Conservation (phyloP, 2,329 filamentous ascomycete species). For the Stachybotrys chartarum region DNA sequence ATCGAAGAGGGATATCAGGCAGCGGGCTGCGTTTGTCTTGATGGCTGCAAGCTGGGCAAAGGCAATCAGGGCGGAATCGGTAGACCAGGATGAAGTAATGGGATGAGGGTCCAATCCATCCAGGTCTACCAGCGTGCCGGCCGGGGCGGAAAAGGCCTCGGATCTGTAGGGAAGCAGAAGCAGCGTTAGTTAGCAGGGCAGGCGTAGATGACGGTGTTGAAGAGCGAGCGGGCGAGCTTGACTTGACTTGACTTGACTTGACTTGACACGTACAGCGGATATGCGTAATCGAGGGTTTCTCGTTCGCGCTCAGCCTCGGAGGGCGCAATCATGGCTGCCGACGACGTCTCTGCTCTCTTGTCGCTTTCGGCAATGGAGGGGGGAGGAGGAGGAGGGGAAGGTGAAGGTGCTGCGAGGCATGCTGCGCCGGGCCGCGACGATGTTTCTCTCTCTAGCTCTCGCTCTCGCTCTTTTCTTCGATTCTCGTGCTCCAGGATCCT, state of each 20-base stretch:
- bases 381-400: no score
- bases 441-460: no score
- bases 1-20: not conserved
- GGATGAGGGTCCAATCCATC: not conserved
- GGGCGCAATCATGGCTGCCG: not conserved
- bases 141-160: not conserved
- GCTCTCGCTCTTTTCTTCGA: no score
- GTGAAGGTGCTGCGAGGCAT: no score
- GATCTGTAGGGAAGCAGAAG: not conserved
- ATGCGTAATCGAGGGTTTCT: not conserved
- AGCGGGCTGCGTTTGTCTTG: not conserved
- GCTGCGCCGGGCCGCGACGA: no score
- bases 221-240: not conserved
- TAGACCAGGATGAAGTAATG: not conserved
- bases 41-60: not conserved
- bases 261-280: not conserved
- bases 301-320: not conserved
- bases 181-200: not conserved
- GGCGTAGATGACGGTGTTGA: no score
- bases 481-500: no score
- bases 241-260: no score
- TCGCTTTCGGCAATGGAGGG: no score
- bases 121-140: not conserved
- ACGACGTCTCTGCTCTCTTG: no score
- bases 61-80: not conserved